Base-by-base conservation (phyloP, 768 basidiomycete genomes). In the Suillus subaureus region DNA sequence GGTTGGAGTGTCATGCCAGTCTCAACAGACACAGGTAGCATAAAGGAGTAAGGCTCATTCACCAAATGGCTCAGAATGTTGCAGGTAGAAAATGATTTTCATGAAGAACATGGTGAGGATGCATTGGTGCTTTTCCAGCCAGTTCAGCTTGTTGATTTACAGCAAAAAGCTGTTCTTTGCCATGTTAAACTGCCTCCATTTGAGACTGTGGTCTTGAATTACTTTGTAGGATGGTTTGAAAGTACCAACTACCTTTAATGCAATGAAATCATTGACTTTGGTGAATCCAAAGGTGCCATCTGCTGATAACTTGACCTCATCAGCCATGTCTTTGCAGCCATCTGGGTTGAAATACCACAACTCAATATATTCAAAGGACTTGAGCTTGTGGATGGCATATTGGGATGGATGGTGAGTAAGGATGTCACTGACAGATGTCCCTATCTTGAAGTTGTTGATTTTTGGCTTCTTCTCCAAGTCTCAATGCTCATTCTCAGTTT, bases 111-210 rank as follows among this genome's bases (percentile, higher is more conserved):
- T 49, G 0, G 60, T 47, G 11, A 65, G 6, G 3, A 60, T 7
- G 0, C 18, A 4, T 3, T 55, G 43, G 16, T 65, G 60, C 6
- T 61, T 33, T 1, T 61, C 15, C 0, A 60, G 58, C 64, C 64
- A 65, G 0, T 35, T 47, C 2, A 33, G 1, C n/a, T 65, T 65
- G 11, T 49, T 28, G 8, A 61, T 31, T 21, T 66, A 21, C 1
- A 61, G 7, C 0, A 68, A 55, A 49, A 57, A 69, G 4, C 21
- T 43, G 8, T 66, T 68, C 16, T 70, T 71, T 0, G 66, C 76
- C 1, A 70, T 42, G 0, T 68, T 33, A 15, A 76, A 69, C 1
- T 76, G 69, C 0, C 28, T 12, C 64, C 71, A 72, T 2, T 67
- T 16, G 13, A 77, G 67, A 0, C 71, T 52, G 2, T 69, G 64